Evolutionary conservation across 176 grass and related monocot genomes (phyloP), one percentile per base, ranked within the genome.

Genomic region (Secale cereale): DNA sequence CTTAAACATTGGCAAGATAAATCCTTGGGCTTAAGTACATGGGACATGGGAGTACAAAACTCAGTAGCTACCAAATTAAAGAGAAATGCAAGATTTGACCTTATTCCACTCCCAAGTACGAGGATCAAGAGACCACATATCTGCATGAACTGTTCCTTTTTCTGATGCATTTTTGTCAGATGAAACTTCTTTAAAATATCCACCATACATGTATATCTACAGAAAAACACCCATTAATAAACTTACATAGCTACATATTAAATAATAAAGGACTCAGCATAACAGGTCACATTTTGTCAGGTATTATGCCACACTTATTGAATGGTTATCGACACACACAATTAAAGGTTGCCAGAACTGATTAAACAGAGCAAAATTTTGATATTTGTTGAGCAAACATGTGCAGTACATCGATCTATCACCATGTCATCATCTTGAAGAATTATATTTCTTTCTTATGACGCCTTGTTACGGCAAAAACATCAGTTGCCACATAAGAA

Each of bases 81-180:
- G 31, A 79, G 78, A 91, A 74, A 41, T 83, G 39, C 85, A 78
- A 85, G 57, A 84, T 20, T 56, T 39, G 65, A 98, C 96, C 96
- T 95, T 98, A 78, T 92, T 98, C 96, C 96, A 98, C 83, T 95
- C 96, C 96, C 96, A 98, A 76, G 86, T 95, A 66, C 89, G 93
- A 87, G 96, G 91, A 90, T 98, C 96, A 85, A 98, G 96, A 60
- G 89, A 92, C 96, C 93, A 98, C 83, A 92, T 87, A 62, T 98
- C 96, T 81, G 96, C 94, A 93, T 98, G 93, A 69, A 98, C 93
- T 85, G 91, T 94, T 78, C 96, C 96, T 90, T 95, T 98, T 92
- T 98, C 96, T 36, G 90, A 88, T 71, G 82, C 82, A 80, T 63
- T 83, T 94, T 95, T 95, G 68, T 98, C 93, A 78, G 93, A 83